phyloP scores from a whole-genome alignment of 2,329 filamentous ascomycete genomes.

The Helminthosporium solani region DNA sequence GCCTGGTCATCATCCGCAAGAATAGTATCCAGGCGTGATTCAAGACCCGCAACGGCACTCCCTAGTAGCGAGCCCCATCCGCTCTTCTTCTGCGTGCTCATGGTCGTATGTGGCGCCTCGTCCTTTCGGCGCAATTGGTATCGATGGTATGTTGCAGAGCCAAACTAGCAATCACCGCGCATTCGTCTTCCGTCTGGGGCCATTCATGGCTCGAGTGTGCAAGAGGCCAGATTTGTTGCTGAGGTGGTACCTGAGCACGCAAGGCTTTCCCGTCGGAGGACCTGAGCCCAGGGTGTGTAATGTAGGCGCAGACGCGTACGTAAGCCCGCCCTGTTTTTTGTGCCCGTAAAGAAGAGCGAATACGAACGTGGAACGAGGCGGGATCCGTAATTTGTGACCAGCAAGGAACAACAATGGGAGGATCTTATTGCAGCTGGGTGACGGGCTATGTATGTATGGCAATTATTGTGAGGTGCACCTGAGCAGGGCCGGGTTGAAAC shows the following conservation, averaged over 20 bases:
- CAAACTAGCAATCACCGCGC: constrained; percentile 31
- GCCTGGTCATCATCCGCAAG: constrained; percentile 73
- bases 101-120: constrained; percentile 10
- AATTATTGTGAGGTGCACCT: constrained; percentile 8
- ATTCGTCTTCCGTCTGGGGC: constrained; percentile 26
- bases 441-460: too few species aligned
- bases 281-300: constrained; percentile 8
- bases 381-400: neutral
- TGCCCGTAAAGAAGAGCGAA: neutral
- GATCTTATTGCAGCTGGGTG: neutral
- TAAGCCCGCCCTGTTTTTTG: constrained; percentile 2
- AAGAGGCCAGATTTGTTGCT: constrained; percentile 30
- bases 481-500: constrained; percentile 17
- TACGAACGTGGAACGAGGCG: neutral
- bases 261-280: constrained; percentile 23
- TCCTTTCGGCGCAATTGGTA: neutral
- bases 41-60: constrained; percentile 88
- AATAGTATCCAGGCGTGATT: constrained; percentile 89
- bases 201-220: constrained; percentile 33
- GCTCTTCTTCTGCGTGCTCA: constrained; percentile 31
- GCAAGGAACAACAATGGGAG: neutral
- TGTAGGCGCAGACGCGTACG: constrained; percentile 7
- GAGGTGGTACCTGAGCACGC: constrained; percentile 23
- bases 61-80: constrained; percentile 44
- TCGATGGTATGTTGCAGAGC: constrained; percentile 4